These are phyloP conservation scores for Moringa oleifera DNA, from an alignment of 345 rosid species.

Conservation along the genomic window DNA sequence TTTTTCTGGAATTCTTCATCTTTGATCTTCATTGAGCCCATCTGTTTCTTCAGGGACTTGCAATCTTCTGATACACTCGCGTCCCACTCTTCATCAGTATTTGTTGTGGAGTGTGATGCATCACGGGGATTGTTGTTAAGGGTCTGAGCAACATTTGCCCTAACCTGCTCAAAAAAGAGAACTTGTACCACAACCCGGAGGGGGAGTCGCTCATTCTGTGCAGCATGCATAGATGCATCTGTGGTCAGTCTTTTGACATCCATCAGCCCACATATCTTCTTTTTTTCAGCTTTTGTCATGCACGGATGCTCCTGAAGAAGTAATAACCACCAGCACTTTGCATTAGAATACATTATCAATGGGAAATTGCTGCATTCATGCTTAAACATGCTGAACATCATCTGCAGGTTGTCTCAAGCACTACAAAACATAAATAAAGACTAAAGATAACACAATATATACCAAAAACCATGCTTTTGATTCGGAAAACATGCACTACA, in stretches of 20 bases:
- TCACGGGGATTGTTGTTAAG: slow-evolving; percentile 25
- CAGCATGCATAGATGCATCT: slow-evolving; percentile 77
- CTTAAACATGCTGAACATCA: too few species aligned
- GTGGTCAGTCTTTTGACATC: slow-evolving; percentile 71
- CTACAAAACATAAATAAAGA: too few species aligned
- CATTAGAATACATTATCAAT: not conserved
- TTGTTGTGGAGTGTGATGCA: slow-evolving; percentile 29
- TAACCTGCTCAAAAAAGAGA: slow-evolving; percentile 79
- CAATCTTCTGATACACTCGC: slow-evolving; percentile 23
- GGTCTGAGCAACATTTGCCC: slow-evolving; percentile 46
- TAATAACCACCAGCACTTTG: not conserved
- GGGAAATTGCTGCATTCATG: not conserved
- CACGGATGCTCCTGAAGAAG: slow-evolving; percentile 60
- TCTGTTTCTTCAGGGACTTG: slow-evolving; percentile 38
- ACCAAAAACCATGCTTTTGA: too few species aligned
- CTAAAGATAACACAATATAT: too few species aligned
- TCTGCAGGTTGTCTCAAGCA: too few species aligned
- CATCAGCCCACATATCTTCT: slow-evolving; percentile 70
- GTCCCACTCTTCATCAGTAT: slow-evolving; percentile 47
- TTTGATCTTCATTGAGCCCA: slow-evolving; percentile 28
- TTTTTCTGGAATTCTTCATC: slow-evolving; percentile 22
- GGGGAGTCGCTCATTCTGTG: slow-evolving; percentile 85
- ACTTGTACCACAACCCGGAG: slow-evolving; percentile 88
- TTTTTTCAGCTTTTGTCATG: slow-evolving; percentile 66
- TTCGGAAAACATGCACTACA: too few species aligned